A percentile compares a stretch with the other conserved stretches of the same genome.
Evolutionary conservation across 306 rosid genomes (phyloP).

Genomic region (Begonia loranthoides): DNA sequence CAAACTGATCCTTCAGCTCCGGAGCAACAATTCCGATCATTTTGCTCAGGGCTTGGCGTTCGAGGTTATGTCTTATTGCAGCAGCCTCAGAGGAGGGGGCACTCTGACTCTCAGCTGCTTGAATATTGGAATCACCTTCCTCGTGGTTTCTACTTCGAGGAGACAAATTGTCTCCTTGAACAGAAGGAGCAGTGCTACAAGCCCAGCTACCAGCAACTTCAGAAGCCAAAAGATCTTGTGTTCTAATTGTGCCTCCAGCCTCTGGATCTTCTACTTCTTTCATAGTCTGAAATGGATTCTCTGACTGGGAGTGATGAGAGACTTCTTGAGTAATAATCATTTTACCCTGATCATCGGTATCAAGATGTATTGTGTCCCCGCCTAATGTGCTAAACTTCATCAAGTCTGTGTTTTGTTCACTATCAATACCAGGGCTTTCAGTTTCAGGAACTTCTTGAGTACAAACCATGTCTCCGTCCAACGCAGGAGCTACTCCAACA

Average conservation of each 20-base stretch:
- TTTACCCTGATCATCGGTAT: conserved; percentile 42
- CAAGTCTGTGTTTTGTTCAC: conserved; percentile 37
- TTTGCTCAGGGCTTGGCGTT: conserved; percentile 55
- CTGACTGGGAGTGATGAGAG: conserved; percentile 29
- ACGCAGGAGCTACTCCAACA: conserved; percentile 28
- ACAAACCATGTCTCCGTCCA: conserved; percentile 50
- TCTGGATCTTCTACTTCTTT: conserved; percentile 50
- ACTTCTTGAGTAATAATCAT: conserved; percentile 21
- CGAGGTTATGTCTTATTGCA: conserved; percentile 25
- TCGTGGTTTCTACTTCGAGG: conserved; percentile 32
- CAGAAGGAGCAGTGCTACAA: conserved; percentile 71
- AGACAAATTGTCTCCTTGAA: conserved; percentile 59
- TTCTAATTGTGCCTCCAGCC: conserved; percentile 43
- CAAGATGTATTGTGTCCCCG: conserved; percentile 67
- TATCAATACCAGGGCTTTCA: conserved; percentile 47
- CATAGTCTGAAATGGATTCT: conserved; percentile 28
- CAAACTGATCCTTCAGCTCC: conserved; percentile 54
- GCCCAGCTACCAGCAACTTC: conserved; percentile 96
- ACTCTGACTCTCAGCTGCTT: conserved; percentile 56
- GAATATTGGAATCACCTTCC: conserved; percentile 31
- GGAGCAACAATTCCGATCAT: conserved; percentile 94
- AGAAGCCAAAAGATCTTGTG: conserved; percentile 73
- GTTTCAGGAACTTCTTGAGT: conserved; percentile 68
- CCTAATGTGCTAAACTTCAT: conserved; percentile 26
- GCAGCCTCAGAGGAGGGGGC: conserved; percentile 23